Percentiles rank a stretch among this genome's conserved stretches.
phyloP scores from a whole-genome alignment of 768 basidiomycete species.

The Leucosporidium scottii region DNA sequence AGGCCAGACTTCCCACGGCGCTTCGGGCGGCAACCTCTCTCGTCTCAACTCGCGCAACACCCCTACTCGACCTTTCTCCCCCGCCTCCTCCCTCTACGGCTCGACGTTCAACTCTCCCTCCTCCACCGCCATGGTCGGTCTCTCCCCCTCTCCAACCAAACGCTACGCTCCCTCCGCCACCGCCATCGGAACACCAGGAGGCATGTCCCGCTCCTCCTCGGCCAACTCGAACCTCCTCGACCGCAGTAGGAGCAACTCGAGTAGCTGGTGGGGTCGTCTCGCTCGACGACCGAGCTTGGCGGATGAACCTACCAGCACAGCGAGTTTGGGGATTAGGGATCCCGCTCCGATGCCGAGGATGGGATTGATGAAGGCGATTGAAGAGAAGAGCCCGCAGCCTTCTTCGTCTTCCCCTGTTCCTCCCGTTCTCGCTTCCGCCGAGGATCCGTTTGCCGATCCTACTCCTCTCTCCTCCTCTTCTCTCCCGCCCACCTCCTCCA shows the following conservation, averaged over 20 bases:
- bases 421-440: neutral
- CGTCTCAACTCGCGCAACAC: neutral
- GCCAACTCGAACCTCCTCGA: too few species aligned
- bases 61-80: constrained; percentile 14
- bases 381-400: neutral
- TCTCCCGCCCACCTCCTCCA: neutral
- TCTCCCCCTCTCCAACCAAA: neutral
- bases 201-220: too few species aligned
- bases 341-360: too few species aligned
- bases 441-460: neutral
- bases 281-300: too few species aligned
- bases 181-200: too few species aligned
- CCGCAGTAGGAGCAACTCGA: too few species aligned
- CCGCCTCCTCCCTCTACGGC: neutral
- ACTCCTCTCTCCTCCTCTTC: neutral
- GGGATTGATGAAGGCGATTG: too few species aligned
- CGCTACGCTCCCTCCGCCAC: too few species aligned
- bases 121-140: neutral
- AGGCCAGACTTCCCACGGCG: neutral
- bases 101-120: neutral
- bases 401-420: constrained; percentile 17
- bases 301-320: too few species aligned
- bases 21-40: constrained; percentile 1
- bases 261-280: too few species aligned
- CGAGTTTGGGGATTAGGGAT: too few species aligned